Conservation (phyloP, 1,284 basidiomycete genomes). For the Spongiforma sp. region DNA sequence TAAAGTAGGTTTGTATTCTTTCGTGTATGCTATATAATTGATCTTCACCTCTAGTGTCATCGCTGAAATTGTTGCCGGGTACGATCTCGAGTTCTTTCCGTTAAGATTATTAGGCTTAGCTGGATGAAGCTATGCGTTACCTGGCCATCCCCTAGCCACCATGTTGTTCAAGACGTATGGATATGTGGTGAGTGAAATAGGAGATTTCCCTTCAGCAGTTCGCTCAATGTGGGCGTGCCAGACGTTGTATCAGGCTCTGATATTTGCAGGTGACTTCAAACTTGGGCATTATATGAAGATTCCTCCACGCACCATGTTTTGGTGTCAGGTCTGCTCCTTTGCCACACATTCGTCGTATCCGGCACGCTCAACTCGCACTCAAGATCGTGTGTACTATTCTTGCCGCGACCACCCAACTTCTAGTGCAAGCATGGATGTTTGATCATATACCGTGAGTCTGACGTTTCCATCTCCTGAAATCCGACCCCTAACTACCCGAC, state of each 20-base stretch:
- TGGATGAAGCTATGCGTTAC: conserved; percentile 34
- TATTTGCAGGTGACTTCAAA: conserved; percentile 51
- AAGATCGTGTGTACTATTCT: conserved; percentile 48
- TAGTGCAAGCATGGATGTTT: conserved; percentile 55
- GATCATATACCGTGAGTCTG: conserved; percentile 31
- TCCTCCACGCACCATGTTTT: conserved; percentile 51
- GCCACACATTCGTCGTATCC: neutral
- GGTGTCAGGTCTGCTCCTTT: conserved; percentile 37
- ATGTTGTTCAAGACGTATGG: conserved; percentile 49
- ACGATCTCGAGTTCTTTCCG: neutral
- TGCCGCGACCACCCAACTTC: conserved; percentile 45
- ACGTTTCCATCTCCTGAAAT: no score
- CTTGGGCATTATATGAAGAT: conserved; percentile 60
- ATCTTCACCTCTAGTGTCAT: conserved; percentile 38
- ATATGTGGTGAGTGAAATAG: conserved; percentile 40
- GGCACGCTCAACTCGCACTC: neutral
- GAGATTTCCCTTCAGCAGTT: neutral
- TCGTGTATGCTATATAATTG: neutral
- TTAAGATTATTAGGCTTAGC: conserved; percentile 3
- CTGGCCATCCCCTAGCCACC: conserved; percentile 46
- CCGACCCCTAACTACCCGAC: no score
- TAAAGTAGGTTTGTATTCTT: conserved; percentile 36
- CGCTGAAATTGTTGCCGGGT: conserved; percentile 55
- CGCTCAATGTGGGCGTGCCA: conserved; percentile 12
- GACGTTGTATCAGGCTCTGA: conserved; percentile 44